A percentile compares a stretch with the other conserved stretches of the same genome.
Conservation (phyloP, 2,329 filamentous ascomycete genomes). For the Aspergillus brunneoviolaceus region DNA sequence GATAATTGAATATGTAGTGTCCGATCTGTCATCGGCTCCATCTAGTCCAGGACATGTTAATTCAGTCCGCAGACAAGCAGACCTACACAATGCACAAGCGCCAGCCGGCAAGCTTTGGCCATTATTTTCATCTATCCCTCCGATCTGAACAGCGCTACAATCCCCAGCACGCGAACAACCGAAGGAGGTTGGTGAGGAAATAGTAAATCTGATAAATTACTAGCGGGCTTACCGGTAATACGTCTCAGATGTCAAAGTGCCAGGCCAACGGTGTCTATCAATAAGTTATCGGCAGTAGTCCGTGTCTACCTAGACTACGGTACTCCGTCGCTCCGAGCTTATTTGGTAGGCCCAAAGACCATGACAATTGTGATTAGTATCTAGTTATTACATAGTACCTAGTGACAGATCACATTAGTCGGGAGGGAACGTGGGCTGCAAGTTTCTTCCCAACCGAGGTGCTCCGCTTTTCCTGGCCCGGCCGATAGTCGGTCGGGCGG, state of each 20-base stretch:
- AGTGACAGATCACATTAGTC: neutral
- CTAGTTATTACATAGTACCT: neutral
- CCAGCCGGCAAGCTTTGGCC: neutral
- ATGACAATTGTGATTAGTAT: constrained; percentile 13
- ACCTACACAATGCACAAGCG: neutral
- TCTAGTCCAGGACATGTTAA: neutral
- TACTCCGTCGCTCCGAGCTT: constrained; percentile 5
- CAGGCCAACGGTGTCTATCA: constrained; percentile 9
- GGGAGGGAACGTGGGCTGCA: constrained; percentile 20
- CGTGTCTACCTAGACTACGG: neutral
- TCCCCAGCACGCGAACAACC: constrained; percentile 3
- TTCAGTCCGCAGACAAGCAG: too few species aligned
- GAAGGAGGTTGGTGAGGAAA: neutral
- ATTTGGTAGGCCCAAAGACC: constrained; percentile 8
- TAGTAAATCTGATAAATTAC: neutral
- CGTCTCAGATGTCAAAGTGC: constrained; percentile 12
- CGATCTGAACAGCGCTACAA: neutral
- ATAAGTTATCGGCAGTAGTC: too few species aligned
- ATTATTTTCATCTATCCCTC: neutral
- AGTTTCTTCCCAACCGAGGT: constrained; percentile 10
- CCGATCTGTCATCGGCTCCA: neutral
- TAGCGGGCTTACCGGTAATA: neutral
- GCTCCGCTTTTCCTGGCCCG: neutral
- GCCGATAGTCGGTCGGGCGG: neutral
- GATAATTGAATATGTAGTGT: neutral